Conservation (phyloP, 352 stramenopile genomes). For the Phytopythium chamaehyphon region DNA sequence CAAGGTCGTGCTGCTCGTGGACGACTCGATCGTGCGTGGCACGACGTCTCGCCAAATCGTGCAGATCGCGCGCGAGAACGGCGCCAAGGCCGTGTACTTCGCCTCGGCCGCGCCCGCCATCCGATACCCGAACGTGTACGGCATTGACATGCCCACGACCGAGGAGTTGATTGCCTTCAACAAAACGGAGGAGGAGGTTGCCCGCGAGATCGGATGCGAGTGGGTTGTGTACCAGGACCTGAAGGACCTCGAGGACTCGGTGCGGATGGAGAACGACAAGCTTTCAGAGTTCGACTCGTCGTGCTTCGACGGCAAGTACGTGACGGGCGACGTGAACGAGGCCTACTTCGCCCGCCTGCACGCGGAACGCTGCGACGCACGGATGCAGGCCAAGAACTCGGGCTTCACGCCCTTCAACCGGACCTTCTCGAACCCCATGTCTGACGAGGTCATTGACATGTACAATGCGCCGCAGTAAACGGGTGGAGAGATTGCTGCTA, state of each 20-base stretch:
- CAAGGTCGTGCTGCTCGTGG: constrained; percentile 97
- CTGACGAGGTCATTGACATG: constrained; percentile 86
- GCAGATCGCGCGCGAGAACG: constrained; percentile 97
- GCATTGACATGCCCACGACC: constrained; percentile 98
- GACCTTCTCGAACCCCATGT: constrained; percentile 73
- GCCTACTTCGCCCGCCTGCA: constrained; percentile 82
- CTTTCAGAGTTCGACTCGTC: constrained; percentile 93
- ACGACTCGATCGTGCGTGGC: constrained; percentile 99
- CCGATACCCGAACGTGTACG: constrained; percentile 99
- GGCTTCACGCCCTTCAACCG: constrained; percentile 71
- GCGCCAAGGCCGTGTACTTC: constrained; percentile 96
- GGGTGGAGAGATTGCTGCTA: not conserved
- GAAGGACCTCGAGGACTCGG: constrained; percentile 90
- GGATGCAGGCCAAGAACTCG: constrained; percentile 85
- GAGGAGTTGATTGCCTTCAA: constrained; percentile 98
- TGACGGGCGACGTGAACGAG: constrained; percentile 91
- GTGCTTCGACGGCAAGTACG: constrained; percentile 96
- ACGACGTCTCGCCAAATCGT: constrained; percentile 98
- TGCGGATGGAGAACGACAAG: constrained; percentile 63
- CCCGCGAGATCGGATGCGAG: constrained; percentile 92
- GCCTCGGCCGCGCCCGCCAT: constrained; percentile 96
- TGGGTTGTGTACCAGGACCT: constrained; percentile 95
- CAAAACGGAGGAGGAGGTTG: constrained; percentile 93
- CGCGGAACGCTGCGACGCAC: constrained; percentile 71
- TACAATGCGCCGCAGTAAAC: constrained; percentile 83